Base-by-base conservation (phyloP, 1,139 yeast species). In the Candida sp. region DNA sequence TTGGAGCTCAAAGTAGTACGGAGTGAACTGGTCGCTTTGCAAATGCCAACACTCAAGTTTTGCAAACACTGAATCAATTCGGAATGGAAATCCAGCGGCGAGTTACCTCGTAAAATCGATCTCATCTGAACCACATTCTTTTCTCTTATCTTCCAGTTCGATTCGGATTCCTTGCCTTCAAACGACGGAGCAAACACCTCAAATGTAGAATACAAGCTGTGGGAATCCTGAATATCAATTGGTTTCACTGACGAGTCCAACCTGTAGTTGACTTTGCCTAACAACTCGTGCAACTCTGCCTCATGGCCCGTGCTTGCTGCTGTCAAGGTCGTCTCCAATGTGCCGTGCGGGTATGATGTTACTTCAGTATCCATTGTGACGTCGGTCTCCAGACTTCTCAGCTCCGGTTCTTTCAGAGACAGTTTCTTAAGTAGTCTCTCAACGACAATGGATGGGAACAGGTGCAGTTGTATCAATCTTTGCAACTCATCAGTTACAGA, bases 101-200 rank as follows among this genome's bases (percentile, higher is more conserved):
- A 8, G 60, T 86, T 83, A 2, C 93, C 93, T 40, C 92, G 72
- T 3, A 90, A 58, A 2, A 88, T 63, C 2, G 80, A 73, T 51
- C 98, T 76, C 38, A 91, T 63, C 48, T 76, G 78, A 1, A 80
- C 61, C 2, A 92, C 79, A 50, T 73, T 73, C 51, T 79, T 78
- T 60, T 93, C 98, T 61, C 99, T 78, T 1, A 65, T 61, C 27
- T 77, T 71, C 99, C 99, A 94, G 63, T 94, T 94, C 54, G 78
- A 79, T 63, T 96, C 99, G 0, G 96, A 88, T 67, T 96, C 99
- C 60, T 87, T 91, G 2, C 86, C 87, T n/a, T 78, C 80, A 62
- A 94, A 90, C 12, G 67, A 67, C 1, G 72, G 66, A 1, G 54
- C 27, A 37, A 69, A 54, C 1, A 61, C 63, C 9, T 59, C 56